Evolutionary conservation across 2,329 filamentous ascomycete genomes (phyloP), one percentile per base, ranked within the genome.

Genomic region (Pseudogymnoascus sp.): DNA sequence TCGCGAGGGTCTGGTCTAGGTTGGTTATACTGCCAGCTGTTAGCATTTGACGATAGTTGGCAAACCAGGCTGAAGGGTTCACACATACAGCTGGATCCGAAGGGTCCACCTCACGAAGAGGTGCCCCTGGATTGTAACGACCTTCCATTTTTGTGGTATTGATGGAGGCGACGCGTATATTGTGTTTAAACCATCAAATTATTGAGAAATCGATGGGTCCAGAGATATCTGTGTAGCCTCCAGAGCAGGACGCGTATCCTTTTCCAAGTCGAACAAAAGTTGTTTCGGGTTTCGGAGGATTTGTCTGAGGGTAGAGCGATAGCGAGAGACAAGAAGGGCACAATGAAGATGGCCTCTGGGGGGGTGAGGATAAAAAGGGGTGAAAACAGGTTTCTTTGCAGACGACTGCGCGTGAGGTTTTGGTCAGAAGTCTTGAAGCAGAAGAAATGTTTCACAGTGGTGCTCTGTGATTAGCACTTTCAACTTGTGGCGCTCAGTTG

Each of bases 391-490:
- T 54, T 43, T 32, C 47, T 54, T 32, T 54, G 47, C 18, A 54
- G 47, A 54, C 47, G n/a, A n/a, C 47, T 32, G 22, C n/a, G 47
- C 12, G 47, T 54, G 47, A 54, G 47, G 47, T 18, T 54, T 32
- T 54, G 28, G 47, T 14, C 16, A 38, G 57, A 58, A 39, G 57
- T 58, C 57, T 39, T 37, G 57, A 37, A 58, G 57, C 20, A 58
- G 34, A 58, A 58, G 57, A 58, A 58, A 58, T 58, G 57, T 58
- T 58, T 58, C 57, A 54, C 47, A 54, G 47, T 54, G 30, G n/a
- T 54, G n/a, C 47, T 54, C 28, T 54, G 47, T 54, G 47, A 54
- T 54, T 54, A 54, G 47, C 47, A 54, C 8, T 25, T 25, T 8
- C 22, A 41, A 14, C 18, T 25, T 54, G 47, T 54, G 47, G 47